These are phyloP conservation scores for Gonium pectorale DNA, from an alignment of 139 green algal genomes.

Conservation along the genomic window DNA sequence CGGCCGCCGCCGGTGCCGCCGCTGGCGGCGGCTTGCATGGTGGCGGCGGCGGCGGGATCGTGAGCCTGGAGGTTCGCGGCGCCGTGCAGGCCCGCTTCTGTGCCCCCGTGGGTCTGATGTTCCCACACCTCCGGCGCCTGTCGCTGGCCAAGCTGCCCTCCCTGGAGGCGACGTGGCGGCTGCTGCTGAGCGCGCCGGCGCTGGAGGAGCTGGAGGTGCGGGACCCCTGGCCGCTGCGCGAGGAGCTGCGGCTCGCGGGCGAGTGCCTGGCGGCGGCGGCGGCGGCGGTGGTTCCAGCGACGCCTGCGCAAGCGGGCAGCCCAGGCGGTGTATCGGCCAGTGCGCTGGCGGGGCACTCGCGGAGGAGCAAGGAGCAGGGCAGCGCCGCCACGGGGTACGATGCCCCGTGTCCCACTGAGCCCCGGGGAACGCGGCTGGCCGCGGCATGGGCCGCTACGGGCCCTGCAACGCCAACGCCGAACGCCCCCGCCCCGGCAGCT, in stretches of 20 bases:
- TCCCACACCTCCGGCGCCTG: background rate
- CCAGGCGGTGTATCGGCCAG: too few species aligned
- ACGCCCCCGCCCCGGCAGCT: too few species aligned
- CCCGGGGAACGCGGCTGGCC: background rate
- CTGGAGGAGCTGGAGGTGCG: background rate
- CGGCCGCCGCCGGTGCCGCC: background rate
- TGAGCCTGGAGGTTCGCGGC: background rate
- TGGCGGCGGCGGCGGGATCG: background rate
- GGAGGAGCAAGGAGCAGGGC: background rate
- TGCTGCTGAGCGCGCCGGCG: background rate
- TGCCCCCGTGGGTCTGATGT: conserved; percentile 19
- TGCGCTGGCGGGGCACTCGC: too few species aligned
- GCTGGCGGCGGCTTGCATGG: background rate
- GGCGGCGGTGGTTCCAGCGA: background rate
- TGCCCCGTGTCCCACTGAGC: too few species aligned
- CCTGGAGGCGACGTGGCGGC: background rate
- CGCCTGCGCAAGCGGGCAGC: background rate
- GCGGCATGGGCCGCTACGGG: background rate
- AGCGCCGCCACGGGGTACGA: too few species aligned
- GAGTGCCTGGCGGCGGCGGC: conserved; percentile 9
- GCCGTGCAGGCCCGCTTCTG: background rate
- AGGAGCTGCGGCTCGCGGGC: conserved; percentile 7
- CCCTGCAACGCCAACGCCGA: too few species aligned
- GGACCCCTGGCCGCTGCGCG: conserved; percentile 18
- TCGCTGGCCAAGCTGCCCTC: conserved; percentile 14